Conservation (phyloP, 2,329 filamentous ascomycete species). For the Aaosphaeria arxii region DNA sequence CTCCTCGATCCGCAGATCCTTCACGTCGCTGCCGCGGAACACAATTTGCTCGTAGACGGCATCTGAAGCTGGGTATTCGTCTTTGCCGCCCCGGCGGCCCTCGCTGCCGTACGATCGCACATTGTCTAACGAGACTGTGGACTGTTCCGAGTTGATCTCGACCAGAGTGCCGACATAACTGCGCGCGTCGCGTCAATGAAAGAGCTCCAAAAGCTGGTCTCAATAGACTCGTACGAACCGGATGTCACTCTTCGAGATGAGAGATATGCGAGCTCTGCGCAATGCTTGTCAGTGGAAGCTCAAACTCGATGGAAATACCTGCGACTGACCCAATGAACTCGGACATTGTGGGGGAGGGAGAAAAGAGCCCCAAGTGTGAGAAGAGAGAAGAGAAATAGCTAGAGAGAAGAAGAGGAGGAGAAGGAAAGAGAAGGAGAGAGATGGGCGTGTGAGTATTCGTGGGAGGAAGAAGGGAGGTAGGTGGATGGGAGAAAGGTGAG, state of each 20-base stretch:
- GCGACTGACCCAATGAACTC: constrained; percentile 59
- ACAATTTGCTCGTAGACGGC: constrained; percentile 98
- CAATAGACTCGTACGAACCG: constrained; percentile 59
- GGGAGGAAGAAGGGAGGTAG: constrained; percentile 1
- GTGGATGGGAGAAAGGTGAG: neutral
- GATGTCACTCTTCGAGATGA: constrained; percentile 97
- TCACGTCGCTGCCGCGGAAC: constrained; percentile 96
- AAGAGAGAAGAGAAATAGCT: constrained; percentile 13
- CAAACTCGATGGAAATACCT: constrained; percentile 31
- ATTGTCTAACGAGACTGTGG: constrained; percentile 95
- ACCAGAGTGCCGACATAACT: constrained; percentile 96
- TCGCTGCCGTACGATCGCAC: constrained; percentile 94
- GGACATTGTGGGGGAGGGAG: constrained; percentile 46
- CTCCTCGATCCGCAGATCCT: constrained; percentile 92
- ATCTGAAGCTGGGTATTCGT: constrained; percentile 80
- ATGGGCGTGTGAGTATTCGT: constrained; percentile 2
- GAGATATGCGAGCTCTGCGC: constrained; percentile 81
- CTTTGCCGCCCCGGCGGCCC: constrained; percentile 75
- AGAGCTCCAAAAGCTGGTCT: constrained; percentile 9
- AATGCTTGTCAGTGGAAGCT: constrained; percentile 34
- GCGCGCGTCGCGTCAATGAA: constrained; percentile 9
- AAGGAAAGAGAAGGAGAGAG: constrained; percentile 9
- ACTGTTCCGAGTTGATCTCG: constrained; percentile 96
- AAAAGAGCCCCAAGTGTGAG: constrained; percentile 18
- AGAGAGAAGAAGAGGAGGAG: constrained; percentile 14